A percentile compares a stretch with the other conserved stretches of the same genome.
Conservation (phyloP, 2,329 filamentous ascomycete species). For the Elsinoe batatas region DNA sequence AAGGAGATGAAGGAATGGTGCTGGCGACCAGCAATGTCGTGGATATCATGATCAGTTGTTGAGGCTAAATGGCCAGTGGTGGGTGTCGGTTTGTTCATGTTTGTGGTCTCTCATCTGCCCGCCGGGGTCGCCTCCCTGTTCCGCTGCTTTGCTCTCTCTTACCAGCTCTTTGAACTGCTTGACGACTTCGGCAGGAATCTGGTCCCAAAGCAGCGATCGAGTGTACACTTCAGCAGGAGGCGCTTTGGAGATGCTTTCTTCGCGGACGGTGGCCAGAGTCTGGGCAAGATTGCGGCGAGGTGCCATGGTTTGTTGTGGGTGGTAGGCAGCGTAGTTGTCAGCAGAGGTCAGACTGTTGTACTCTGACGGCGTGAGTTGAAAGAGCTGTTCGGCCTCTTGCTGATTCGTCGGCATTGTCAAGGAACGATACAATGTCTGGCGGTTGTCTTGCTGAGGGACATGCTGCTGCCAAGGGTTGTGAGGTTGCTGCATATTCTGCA, state of each 20-base stretch:
- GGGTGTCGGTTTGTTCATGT: not conserved
- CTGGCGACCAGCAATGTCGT: not conserved
- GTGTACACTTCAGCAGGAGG: constrained; percentile 83
- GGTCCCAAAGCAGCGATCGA: constrained; percentile 84
- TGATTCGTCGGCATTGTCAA: constrained; percentile 59
- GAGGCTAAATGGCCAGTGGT: not conserved
- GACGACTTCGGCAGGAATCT: constrained; percentile 85
- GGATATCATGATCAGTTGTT: not conserved
- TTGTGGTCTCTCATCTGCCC: constrained; percentile 6
- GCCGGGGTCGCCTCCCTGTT: not conserved
- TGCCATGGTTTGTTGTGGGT: constrained; percentile 29
- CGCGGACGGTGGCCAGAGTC: constrained; percentile 68
- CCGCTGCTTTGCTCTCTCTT: constrained; percentile 49
- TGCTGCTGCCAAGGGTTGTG: constrained; percentile 8
- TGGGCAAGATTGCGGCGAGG: constrained; percentile 61
- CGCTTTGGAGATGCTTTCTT: constrained; percentile 36
- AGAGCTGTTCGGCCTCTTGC: constrained; percentile 79
- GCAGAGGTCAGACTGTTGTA: constrained; percentile 65
- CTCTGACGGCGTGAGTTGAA: constrained; percentile 74
- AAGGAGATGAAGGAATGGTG: constrained; percentile 1
- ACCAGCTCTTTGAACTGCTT: constrained; percentile 88
- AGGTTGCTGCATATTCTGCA: not conserved
- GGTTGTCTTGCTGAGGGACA: constrained; percentile 13
- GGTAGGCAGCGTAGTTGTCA: not conserved
- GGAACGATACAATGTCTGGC: constrained; percentile 34